Conservation (phyloP, 2,329 filamentous ascomycete genomes). For the Sclerotinia minor region DNA sequence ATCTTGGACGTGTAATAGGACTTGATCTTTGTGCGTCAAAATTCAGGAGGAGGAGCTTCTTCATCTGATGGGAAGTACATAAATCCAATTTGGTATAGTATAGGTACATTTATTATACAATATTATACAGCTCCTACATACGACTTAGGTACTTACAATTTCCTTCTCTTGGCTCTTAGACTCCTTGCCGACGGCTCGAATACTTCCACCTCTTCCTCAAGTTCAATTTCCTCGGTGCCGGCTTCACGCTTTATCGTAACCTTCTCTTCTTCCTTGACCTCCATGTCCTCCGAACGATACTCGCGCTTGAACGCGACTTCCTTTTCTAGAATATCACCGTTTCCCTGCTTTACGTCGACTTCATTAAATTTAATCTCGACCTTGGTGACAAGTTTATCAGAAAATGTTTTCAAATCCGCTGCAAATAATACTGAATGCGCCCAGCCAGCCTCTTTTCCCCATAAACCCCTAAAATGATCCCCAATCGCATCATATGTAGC, state of each 20-base stretch:
- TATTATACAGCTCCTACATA: slow-evolving; percentile 4
- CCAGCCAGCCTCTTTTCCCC: slow-evolving; percentile 95
- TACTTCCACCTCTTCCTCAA: slow-evolving; percentile 30
- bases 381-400: slow-evolving; percentile 56
- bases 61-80: not conserved
- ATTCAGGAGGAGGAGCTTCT: not conserved
- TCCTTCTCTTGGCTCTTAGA: slow-evolving; percentile 37
- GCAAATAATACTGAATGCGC: slow-evolving; percentile 96
- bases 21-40: not conserved
- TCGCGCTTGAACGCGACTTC: slow-evolving; percentile 35
- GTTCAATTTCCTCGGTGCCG: slow-evolving; percentile 17
- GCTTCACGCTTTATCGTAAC: slow-evolving; percentile 3
- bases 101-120: slow-evolving; percentile 4
- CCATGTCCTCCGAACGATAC: slow-evolving; percentile 29
- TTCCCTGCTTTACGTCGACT: slow-evolving; percentile 41
- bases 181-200: slow-evolving; percentile 33
- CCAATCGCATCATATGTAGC: slow-evolving; percentile 86
- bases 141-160: slow-evolving; percentile 23
- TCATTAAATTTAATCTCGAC: slow-evolving; percentile 50
- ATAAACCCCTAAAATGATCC: slow-evolving; percentile 83
- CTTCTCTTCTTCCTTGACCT: slow-evolving; percentile 25
- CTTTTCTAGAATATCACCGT: slow-evolving; percentile 31
- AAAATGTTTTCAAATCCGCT: slow-evolving; percentile 83
- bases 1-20: not conserved
- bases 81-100: not conserved